phyloP scores from a whole-genome alignment of 176 grass and related monocot genomes.

The Olyra latifolia region DNA sequence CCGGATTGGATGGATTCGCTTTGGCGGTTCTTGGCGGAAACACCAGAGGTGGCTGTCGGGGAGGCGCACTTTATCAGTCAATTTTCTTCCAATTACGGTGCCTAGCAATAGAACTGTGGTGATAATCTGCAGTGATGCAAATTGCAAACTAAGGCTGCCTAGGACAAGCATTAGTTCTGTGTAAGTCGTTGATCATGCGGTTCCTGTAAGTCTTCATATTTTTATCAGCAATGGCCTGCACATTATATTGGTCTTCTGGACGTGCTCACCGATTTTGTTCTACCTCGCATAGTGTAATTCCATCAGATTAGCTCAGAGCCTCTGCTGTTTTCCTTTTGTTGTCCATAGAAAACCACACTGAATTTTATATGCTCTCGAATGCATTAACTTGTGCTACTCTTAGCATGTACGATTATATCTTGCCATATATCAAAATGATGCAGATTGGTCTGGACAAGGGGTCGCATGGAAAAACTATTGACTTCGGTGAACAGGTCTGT shows the following conservation, averaged over 20 bases:
- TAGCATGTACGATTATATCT: neutral
- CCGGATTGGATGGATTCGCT: slow-evolving; percentile 67
- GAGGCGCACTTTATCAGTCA: slow-evolving; percentile 50
- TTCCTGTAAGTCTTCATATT: too few species aligned
- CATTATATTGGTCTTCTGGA: neutral
- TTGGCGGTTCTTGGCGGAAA: slow-evolving; percentile 52
- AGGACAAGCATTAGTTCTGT: neutral
- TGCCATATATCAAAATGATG: slow-evolving; percentile 21
- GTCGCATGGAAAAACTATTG: slow-evolving; percentile 69
- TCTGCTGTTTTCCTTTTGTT: slow-evolving; percentile 4
- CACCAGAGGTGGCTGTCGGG: slow-evolving; percentile 69
- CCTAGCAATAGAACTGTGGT: neutral
- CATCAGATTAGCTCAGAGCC: neutral
- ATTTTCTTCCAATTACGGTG: neutral
- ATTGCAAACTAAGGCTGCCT: neutral
- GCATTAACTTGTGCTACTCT: too few species aligned
- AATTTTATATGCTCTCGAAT: too few species aligned
- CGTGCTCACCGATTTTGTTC: neutral
- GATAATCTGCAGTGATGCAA: neutral
- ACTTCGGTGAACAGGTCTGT: slow-evolving; percentile 75
- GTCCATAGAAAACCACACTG: neutral
- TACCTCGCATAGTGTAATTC: neutral
- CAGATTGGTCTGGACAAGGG: slow-evolving; percentile 93
- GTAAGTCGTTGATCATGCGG: neutral
- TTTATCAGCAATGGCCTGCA: too few species aligned